Base-by-base conservation (phyloP, 2,329 filamentous ascomycete species). In the Colletotrichum sp. region DNA sequence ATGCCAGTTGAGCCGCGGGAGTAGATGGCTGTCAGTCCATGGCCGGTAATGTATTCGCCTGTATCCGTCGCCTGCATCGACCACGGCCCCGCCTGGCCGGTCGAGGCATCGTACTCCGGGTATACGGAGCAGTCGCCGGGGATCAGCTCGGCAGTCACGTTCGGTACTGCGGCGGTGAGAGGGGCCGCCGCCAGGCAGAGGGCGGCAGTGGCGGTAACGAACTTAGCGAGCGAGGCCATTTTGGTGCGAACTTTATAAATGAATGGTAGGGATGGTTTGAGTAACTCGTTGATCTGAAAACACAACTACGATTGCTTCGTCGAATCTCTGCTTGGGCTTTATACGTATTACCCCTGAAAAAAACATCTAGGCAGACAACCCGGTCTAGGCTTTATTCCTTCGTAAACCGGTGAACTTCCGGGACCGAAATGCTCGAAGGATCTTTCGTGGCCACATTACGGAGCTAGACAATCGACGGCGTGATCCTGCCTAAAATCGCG, bases 81-180 rank as follows among this genome's bases (percentile, higher is more conserved):
- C 71, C 65, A 57, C 38, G 57, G 65, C 30, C 71, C 67, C 26
- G 72, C 66, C 32, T 71, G 67, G 12, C 67, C 58, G 67, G 67
- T 60, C 9, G 58, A 58, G 16, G 28, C 34, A 32, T 70, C 57
- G 16, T 72, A 72, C 7, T 13, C 63, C 26, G 70, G 70, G 13
- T 60, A 72, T 16, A 60, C 70, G 70, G 70, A 72, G 70, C 70
- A 72, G 48, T 67, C 70, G 18, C 70, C 57, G 57, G 67, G 6
- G 15, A 70, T 60, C 34, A 60, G 24, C 32, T 69, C 52, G 18
- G 67, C 67, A 24, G 67, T 63, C 24, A 69, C 32, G 15, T 69
- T 48, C 34, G 67, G 67, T 10, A 55, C 67, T 32, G 67, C 67
- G 18, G 55, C 34, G 6, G 67, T 34, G 24, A 58, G 8, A 18